A percentile compares a stretch with the other conserved stretches of the same genome.
These are phyloP conservation scores for Aspergillus leporis DNA, from an alignment of 495 filamentous ascomycete genomes.

Conservation along the genomic window DNA sequence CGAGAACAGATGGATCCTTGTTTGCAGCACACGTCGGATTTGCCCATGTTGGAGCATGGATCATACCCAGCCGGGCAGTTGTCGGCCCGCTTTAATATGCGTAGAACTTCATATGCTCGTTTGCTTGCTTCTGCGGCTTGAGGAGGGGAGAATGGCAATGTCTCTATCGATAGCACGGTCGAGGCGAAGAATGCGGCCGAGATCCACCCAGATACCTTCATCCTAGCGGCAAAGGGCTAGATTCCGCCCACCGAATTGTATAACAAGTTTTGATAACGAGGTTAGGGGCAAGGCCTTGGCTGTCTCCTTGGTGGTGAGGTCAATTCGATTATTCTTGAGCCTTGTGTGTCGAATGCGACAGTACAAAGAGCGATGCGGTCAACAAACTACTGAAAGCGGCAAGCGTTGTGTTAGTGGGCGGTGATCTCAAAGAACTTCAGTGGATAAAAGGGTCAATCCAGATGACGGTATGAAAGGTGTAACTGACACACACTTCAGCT, in stretches of 20 bases:
- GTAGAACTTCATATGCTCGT: slow-evolving; percentile 41
- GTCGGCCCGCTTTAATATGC: slow-evolving; percentile 37
- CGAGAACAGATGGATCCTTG: slow-evolving; percentile 54
- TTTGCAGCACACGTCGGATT: slow-evolving; percentile 57
- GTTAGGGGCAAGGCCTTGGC: background rate
- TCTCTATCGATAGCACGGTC: slow-evolving; percentile 31
- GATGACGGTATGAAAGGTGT: background rate
- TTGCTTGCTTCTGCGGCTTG: slow-evolving; percentile 24
- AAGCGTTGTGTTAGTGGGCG: slow-evolving; percentile 8
- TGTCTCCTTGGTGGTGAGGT: background rate
- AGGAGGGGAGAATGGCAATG: slow-evolving; percentile 31
- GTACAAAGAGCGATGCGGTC: slow-evolving; percentile 24
- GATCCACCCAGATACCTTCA: slow-evolving; percentile 42
- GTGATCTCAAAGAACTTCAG: background rate
- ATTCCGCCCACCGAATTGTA: slow-evolving; percentile 11
- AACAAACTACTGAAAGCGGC: slow-evolving; percentile 45
- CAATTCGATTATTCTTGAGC: background rate
- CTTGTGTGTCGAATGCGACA: background rate
- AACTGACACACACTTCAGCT: background rate
- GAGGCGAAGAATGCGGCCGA: slow-evolving; percentile 39
- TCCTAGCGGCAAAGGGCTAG: slow-evolving; percentile 29
- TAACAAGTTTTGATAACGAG: slow-evolving; percentile 1
- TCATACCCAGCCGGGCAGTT: slow-evolving; percentile 56
- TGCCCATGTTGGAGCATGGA: slow-evolving; percentile 50
- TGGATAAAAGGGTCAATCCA: background rate